Evolutionary conservation across 495 filamentous ascomycete genomes (phyloP).

Genomic region (Podospora tetraspora): DNA sequence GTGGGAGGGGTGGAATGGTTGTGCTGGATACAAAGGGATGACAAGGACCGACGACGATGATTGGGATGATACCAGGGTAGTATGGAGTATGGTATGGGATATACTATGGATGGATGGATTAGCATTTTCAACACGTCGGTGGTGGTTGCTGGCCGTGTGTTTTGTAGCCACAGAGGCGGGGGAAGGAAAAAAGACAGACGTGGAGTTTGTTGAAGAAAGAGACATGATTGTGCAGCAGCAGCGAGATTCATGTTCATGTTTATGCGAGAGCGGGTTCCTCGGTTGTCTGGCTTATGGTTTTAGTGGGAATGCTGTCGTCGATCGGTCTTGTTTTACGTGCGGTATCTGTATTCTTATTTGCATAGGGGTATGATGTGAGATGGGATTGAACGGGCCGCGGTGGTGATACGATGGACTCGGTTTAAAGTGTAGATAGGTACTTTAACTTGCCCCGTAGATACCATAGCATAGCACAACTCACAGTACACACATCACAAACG

Average conservation of each 20-base stretch:
- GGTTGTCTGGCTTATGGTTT: too few relatives aligned
- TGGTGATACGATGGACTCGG: too few relatives aligned
- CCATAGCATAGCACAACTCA: too few relatives aligned
- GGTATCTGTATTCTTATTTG: too few relatives aligned
- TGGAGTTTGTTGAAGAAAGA: neutral
- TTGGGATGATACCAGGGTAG: neutral
- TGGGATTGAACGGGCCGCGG: too few relatives aligned
- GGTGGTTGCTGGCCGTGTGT: neutral
- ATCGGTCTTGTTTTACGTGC: too few relatives aligned
- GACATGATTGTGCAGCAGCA: neutral
- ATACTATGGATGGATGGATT: neutral
- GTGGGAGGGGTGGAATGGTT: too few relatives aligned
- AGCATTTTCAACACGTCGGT: neutral
- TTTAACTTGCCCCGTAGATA: too few relatives aligned
- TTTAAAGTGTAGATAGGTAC: too few relatives aligned
- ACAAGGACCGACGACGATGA: neutral
- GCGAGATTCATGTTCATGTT: neutral
- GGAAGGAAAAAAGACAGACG: neutral
- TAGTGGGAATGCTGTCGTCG: neutral
- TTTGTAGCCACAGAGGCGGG: neutral
- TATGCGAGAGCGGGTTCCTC: neutral
- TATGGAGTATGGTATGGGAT: neutral
- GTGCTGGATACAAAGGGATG: neutral
- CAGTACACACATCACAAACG: too few relatives aligned
- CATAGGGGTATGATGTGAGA: too few relatives aligned